A percentile compares a stretch with the other conserved stretches of the same genome.
Conservation (phyloP, 257 asterid species). For the Solanum piurae region DNA sequence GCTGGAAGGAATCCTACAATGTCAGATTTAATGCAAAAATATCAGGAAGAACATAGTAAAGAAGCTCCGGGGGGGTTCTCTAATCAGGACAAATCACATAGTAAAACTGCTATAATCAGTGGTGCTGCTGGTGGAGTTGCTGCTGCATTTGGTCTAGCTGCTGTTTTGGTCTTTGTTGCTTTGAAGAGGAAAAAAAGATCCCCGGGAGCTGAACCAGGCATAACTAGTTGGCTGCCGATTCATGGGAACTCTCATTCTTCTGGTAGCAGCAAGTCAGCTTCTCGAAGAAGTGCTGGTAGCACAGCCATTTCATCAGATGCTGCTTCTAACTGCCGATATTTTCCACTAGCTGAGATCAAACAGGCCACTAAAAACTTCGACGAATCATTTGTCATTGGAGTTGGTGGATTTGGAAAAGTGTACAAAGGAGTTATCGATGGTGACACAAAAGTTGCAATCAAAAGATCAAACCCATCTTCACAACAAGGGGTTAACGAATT, state of each 20-base stretch:
- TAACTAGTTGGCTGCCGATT: slow-evolving; percentile 67
- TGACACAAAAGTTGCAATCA: slow-evolving; percentile 51
- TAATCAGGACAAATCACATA: not conserved
- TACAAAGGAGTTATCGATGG: slow-evolving; percentile 69
- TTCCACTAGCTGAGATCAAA: slow-evolving; percentile 58
- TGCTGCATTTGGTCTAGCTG: slow-evolving; percentile 70
- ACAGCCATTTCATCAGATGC: slow-evolving; percentile 64
- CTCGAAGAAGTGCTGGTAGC: slow-evolving; percentile 30
- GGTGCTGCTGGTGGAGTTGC: slow-evolving; percentile 95
- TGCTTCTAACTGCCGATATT: slow-evolving; percentile 69
- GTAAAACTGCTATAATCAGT: slow-evolving; percentile 22
- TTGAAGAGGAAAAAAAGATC: slow-evolving; percentile 25
- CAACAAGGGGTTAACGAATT: slow-evolving; percentile 81
- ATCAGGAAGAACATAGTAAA: slow-evolving; percentile 7
- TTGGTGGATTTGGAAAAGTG: slow-evolving; percentile 88
- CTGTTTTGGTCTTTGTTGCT: slow-evolving; percentile 40
- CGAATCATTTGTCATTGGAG: slow-evolving; percentile 79
- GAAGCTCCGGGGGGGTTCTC: slow-evolving; percentile 15
- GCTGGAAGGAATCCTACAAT: slow-evolving; percentile 80
- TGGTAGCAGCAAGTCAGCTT: slow-evolving; percentile 33
- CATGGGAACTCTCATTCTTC: slow-evolving; percentile 52
- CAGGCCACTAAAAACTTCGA: slow-evolving; percentile 69
- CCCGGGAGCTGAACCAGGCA: slow-evolving; percentile 20
- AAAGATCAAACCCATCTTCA: slow-evolving; percentile 84
- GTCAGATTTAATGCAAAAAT: slow-evolving; percentile 65